These are phyloP conservation scores for Apostasia ramifera DNA, from an alignment of 106 monocot genomes.

Conservation along the genomic window DNA sequence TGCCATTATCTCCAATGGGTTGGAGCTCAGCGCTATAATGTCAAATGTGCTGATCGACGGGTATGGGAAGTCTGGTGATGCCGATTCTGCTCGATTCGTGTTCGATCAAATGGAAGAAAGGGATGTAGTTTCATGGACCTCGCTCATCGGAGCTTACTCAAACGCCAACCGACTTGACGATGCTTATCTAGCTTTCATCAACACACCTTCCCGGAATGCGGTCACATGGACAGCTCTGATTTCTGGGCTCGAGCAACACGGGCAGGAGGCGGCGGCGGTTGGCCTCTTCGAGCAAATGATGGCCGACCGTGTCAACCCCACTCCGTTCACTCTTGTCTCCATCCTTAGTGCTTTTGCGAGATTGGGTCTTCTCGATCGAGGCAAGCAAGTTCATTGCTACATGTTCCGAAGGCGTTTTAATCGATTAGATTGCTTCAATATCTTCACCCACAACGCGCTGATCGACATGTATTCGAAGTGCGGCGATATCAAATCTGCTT, in stretches of 20 bases:
- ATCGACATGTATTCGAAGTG: slow-evolving; percentile 79
- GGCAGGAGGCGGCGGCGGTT: slow-evolving; percentile 40
- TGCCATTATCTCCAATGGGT: slow-evolving; percentile 11
- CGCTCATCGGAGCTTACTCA: slow-evolving; percentile 32
- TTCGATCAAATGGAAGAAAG: slow-evolving; percentile 36
- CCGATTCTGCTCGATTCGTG: slow-evolving; percentile 9
- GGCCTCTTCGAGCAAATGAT: slow-evolving; percentile 52
- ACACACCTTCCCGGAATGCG: slow-evolving; percentile 29
- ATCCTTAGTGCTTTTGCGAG: slow-evolving; percentile 49
- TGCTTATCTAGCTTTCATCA: slow-evolving; percentile 28
- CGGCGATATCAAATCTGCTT: slow-evolving; percentile 40
- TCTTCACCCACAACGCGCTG: slow-evolving; percentile 45
- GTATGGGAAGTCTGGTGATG: slow-evolving; percentile 64
- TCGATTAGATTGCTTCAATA: slow-evolving; percentile 8
- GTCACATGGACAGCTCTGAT: slow-evolving; percentile 65
- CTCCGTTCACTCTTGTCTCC: slow-evolving; percentile 49
- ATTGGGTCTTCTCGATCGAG: slow-evolving; percentile 29
- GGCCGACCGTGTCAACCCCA: slow-evolving; percentile 21
- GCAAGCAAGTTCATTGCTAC: slow-evolving; percentile 47
- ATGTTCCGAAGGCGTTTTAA: slow-evolving; percentile 18
- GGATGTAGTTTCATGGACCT: slow-evolving; percentile 58
- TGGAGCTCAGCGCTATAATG: slow-evolving; percentile 30
- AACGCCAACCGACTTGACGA: slow-evolving; percentile 15
- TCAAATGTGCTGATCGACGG: slow-evolving; percentile 43
- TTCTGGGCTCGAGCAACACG: slow-evolving; percentile 45